Conservation (phyloP, 2,329 filamentous ascomycete species). For the Coniochaeta sp. region DNA sequence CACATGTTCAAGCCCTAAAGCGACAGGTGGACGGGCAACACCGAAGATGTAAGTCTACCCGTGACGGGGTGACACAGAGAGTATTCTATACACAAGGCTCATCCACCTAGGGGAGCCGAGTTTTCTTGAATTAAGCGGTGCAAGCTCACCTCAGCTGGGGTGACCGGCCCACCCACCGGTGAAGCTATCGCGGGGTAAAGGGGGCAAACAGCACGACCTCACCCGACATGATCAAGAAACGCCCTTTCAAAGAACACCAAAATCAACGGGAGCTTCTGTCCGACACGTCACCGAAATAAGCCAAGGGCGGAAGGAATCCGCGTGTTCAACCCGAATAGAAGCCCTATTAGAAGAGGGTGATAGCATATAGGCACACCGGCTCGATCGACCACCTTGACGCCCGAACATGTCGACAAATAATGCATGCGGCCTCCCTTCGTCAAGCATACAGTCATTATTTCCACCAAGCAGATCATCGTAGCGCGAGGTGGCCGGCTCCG, state of each 20-base stretch:
- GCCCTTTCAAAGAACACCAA: background rate
- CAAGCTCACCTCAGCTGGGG: background rate
- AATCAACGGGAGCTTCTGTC: background rate
- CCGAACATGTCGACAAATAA: background rate
- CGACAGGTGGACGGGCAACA: no score
- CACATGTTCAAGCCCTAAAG: no score
- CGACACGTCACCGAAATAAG: background rate
- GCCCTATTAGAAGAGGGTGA: background rate
- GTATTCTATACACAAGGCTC: no score
- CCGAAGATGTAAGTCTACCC: no score
- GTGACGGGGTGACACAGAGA: no score
- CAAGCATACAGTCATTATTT: background rate
- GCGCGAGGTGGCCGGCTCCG: constrained; percentile 31
- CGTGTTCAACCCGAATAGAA: background rate
- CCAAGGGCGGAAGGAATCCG: background rate
- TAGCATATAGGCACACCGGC: background rate
- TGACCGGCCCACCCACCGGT: background rate
- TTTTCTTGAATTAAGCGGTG: background rate
- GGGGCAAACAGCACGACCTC: background rate
- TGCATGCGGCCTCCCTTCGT: background rate
- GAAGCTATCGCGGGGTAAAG: constrained; percentile 1
- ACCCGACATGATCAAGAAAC: background rate
- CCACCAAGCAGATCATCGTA: background rate
- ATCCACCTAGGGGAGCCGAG: background rate
- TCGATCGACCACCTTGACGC: background rate